Evolutionary conservation across 2,329 filamentous ascomycete species (phyloP), one percentile per base, ranked within the genome.

Genomic region (Apiospora kogelbergensis): DNA sequence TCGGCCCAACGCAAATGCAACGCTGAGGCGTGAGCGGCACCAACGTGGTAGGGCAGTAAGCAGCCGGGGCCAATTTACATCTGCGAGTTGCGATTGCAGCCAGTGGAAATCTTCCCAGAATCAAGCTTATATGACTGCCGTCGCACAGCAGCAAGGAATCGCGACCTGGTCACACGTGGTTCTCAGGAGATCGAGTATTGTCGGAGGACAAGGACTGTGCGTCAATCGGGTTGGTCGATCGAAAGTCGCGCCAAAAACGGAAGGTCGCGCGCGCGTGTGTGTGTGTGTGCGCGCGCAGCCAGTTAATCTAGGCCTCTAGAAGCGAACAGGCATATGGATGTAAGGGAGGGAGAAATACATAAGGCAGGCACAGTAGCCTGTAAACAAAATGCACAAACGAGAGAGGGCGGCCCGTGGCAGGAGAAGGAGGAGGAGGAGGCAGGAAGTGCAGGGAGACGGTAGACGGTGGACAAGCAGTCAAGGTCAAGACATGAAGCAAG

Each of bases 91-190:
- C 17, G 53, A 20, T 60, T 60, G 53, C 30, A 9, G 53, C 53
- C 53, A 60, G 30, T 60, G 30, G 30, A 60, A 60, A 60, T 60
- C 30, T n/a, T 60, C 37, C 53, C 53, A 60, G 53, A 60, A 60
- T 33, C 53, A 60, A 60, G 17, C 53, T 60, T 60, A 37, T 33
- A 30, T 60, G 30, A 30, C 30, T 33, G 30, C 33, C 30, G 53
- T 60, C 53, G 53, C 33, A 60, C 53, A 9, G 20, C 53, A 37
- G 30, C n/a, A 26, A 37, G 26, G 30, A n/a, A 37, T 60, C 53
- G 9, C 53, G 53, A 37, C 53, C 53, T 60, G 33, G 53, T 60
- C 53, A 60, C 17, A 60, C 53, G 53, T 37, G 53, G 48, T 60
- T 37, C 30, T n/a, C 30, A 33, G 15, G n/a, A 17, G 30, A 26